Base-by-base conservation (phyloP, 805 yeast genomes). In the Ogataea methanolica region DNA sequence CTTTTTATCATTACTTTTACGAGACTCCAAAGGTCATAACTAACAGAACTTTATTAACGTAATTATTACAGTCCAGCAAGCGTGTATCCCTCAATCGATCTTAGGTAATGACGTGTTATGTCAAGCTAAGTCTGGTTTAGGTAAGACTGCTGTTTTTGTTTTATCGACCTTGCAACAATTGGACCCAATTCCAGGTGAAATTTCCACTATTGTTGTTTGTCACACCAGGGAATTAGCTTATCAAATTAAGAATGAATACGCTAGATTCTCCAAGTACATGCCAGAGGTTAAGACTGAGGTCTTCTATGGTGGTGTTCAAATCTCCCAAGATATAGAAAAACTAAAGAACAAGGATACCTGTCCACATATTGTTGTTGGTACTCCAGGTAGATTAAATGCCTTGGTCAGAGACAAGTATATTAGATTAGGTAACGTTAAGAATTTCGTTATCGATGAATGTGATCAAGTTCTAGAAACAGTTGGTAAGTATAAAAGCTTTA, bases 71-170 rank as follows among this genome's bases (percentile, higher is more conserved):
- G 99, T 92, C 58, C 99, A 92, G 76, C 99, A 92, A 76, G 92
- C 89, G 59, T 88, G 97, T 72, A 94, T 92, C 64, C 99, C 99
- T 46, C 98, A 94, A 74, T 88, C 97, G 48, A 89, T 92, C 65
- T 85, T 92, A 60, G 99, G 98, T 66, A 92, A 96, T 53, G 99
- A 92, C 67, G 98, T 92, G 50, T 74, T 92, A 58, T 94, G 99
- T 76, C 99, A 92, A 78, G 99, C 99, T 71, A 92, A 94, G 76
- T 94, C 99, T 41, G 99, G 99, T 86, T 79, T 94, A 59, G 99
- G 99, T 83, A 92, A 92, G 71, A 92, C 99, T 50, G 99, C 99
- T 41, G 98, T 92, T 48, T 92, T 92, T 61, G 98, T 92, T 51
- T 78, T 92, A 62, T 88, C 97, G 23, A 92, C 99, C 53, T 79